Base-by-base conservation (phyloP, 371 early-diverging fungal species). In the Mucor irregularis region DNA sequence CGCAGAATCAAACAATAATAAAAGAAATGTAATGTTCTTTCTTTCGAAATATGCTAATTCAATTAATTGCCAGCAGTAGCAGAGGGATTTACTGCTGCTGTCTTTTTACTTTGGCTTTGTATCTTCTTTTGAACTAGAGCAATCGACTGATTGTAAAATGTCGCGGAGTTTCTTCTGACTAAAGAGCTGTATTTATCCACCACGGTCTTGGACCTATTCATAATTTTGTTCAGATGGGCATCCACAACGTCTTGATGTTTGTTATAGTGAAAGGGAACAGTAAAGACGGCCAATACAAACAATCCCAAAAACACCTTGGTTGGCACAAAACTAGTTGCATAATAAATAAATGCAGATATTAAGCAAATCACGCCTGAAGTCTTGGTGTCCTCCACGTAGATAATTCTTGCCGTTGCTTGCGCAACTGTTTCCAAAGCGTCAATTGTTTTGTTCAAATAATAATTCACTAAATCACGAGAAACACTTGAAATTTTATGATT, bases 351-450 rank as follows among this genome's bases (percentile, higher is more conserved):
- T 24, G 16, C 51, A 22, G 47, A 62, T 10, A 29, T 13, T 9
- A 24, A 14, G 33, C 47, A 62, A 21, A 37, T 52, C 14, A 34
- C 14, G 7, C 24, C 47, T 25, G 58, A 52, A 11, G 11, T 19
- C 14, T 50, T 66, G 53, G 69, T 76, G 38, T 82, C 72, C 51
- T 82, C 66, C 30, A 82, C 67, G 38, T 76, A 46, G 1, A 82
- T 66, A 21, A 82, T 57, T 51, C 70, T 71, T 30, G 74, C 74
- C 13, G 76, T 55, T 59, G 75, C 66, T 22, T 68, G 69, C 5
- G 69, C 55, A 19, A 76, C 25, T 21, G 68, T 53, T 34, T 82
- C 78, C 16, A 74, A 38, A 14, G 76, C 70, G 54, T 82, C 78
- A 53, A 66, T 61, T 47, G 61, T 45, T 40, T 69, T 47, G 29